Conservation (phyloP, 805 yeast genomes). For the Candida nemodendra region DNA sequence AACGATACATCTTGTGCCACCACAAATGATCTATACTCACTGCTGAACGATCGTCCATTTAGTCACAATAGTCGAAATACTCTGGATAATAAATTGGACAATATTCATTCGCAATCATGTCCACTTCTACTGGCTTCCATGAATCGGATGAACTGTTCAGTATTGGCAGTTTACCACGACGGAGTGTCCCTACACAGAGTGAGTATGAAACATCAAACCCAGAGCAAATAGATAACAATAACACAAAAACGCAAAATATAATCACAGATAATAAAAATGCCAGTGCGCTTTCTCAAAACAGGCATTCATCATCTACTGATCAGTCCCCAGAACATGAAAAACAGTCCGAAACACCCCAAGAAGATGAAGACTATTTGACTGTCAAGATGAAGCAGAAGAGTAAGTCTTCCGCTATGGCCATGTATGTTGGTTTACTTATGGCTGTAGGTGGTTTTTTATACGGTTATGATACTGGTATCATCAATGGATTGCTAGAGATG, state of each 20-base stretch:
- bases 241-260: neutral
- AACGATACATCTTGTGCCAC: too few relatives aligned
- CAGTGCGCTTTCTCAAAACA: too few relatives aligned
- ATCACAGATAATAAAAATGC: neutral
- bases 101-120: too few relatives aligned
- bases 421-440: constrained; percentile 74
- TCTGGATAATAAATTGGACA: too few relatives aligned
- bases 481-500: constrained; percentile 80
- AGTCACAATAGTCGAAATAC: too few relatives aligned
- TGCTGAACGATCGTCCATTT: too few relatives aligned
- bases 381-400: constrained; percentile 13
- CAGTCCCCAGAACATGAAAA: too few relatives aligned
- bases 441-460: constrained; percentile 90
- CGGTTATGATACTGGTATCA: constrained; percentile 88
- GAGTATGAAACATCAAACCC: constrained; percentile 1
- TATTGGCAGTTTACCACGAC: constrained; percentile 1
- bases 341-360: neutral
- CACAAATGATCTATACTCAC: too few relatives aligned
- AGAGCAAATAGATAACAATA: neutral
- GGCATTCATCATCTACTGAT: too few relatives aligned
- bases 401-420: constrained; percentile 58
- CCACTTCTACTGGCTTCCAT: neutral
- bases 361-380: constrained; percentile 1
- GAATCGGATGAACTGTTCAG: constrained; percentile 4
- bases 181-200: constrained; percentile 1